These are phyloP conservation scores for Chrysopogon serrulatus DNA, from an alignment of 176 grass and related monocot species.

Conservation along the genomic window DNA sequence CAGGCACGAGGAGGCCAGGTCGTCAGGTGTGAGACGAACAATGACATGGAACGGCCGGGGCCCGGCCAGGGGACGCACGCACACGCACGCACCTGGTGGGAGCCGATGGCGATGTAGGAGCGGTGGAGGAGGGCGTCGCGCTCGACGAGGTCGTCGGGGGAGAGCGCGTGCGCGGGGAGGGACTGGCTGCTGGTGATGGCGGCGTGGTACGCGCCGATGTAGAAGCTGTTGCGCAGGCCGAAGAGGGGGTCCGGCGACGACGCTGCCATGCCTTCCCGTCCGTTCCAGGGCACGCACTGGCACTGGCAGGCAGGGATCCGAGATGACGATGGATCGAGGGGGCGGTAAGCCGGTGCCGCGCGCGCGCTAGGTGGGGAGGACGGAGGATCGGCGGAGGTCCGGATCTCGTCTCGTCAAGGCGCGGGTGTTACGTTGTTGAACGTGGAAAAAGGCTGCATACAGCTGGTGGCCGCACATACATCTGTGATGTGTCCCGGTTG, in stretches of 20 bases:
- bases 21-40: neutral
- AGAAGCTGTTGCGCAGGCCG: constrained; percentile 75
- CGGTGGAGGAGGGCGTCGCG: constrained; percentile 72
- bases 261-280: constrained; percentile 19
- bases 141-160: constrained; percentile 51
- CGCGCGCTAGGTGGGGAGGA: neutral
- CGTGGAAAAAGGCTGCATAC: neutral
- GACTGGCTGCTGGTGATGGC: constrained; percentile 76
- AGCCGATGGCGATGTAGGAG: constrained; percentile 82
- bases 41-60: neutral
- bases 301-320: neutral
- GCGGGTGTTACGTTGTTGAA: neutral
- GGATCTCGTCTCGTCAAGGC: constrained; percentile 7
- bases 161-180: constrained; percentile 34
- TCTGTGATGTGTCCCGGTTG: neutral
- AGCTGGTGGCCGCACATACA: neutral
- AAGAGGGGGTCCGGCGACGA: constrained; percentile 62
- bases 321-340: neutral
- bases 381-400: neutral
- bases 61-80: neutral
- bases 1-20: neutral
- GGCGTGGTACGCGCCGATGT: constrained; percentile 79
- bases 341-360: neutral
- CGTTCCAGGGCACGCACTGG: neutral
- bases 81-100: constrained; percentile 44